Evolutionary conservation across 768 basidiomycete genomes (phyloP).

Genomic region (Rhodosporidiobolus odoratus): DNA sequence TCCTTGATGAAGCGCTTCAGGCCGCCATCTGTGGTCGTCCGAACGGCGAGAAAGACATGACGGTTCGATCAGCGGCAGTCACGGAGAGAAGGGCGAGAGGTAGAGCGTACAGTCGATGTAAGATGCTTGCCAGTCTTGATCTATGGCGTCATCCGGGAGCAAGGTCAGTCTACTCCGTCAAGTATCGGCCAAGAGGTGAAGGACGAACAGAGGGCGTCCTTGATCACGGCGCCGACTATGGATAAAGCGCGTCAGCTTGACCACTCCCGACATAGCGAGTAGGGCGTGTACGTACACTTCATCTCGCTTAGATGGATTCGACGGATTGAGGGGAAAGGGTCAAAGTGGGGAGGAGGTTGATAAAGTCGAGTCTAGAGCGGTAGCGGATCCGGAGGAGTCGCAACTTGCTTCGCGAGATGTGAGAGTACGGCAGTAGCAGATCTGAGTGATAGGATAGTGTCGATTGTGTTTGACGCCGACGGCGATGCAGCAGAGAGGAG

Average conservation of each 20-base stretch:
- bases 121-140: conserved; percentile 36
- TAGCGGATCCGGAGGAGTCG: too few relatives aligned
- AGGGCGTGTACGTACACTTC: conserved; percentile 17
- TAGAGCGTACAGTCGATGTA: conserved; percentile 28
- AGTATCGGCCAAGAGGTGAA: neutral
- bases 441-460: too few relatives aligned
- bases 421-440: too few relatives aligned
- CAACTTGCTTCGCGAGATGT: too few relatives aligned
- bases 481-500: too few relatives aligned
- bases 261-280: neutral
- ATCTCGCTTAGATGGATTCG: neutral
- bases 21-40: conserved; percentile 53
- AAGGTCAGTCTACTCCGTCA: neutral
- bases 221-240: conserved; percentile 37
- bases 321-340: neutral
- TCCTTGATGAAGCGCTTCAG: conserved; percentile 89
- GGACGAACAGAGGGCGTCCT: conserved; percentile 34
- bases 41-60: neutral
- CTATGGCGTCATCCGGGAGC: conserved; percentile 8
- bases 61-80: neutral
- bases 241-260: neutral
- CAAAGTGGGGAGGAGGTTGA: neutral
- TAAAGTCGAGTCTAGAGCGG: too few relatives aligned
- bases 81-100: neutral
- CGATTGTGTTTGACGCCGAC: too few relatives aligned